A percentile compares a stretch with the other conserved stretches of the same genome.
Conservation (phyloP, 73 alveolate species). For the Uronychia binucleata region DNA sequence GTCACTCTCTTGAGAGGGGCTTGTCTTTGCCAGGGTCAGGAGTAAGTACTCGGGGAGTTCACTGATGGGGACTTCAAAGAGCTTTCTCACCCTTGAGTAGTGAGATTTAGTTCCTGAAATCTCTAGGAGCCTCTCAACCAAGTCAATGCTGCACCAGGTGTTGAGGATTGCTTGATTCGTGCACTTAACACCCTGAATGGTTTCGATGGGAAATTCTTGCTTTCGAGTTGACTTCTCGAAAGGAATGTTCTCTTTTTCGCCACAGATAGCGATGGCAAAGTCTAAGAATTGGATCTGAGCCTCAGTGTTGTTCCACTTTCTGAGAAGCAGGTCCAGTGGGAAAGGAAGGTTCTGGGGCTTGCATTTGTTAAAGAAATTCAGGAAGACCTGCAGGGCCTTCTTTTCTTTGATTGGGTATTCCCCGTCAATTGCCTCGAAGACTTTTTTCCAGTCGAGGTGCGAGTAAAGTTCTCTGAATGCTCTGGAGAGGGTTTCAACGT, state of each 20-base stretch:
- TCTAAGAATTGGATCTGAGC: constrained; percentile 53
- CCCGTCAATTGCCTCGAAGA: constrained; percentile 54
- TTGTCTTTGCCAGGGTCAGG: constrained; percentile 61
- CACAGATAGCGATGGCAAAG: constrained; percentile 34
- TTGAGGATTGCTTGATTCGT: background rate
- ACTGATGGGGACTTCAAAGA: constrained; percentile 81
- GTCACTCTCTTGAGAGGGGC: constrained; percentile 53
- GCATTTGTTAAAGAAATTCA: constrained; percentile 40
- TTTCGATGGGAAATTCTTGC: constrained; percentile 24
- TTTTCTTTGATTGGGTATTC: constrained; percentile 17
- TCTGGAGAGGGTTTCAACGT: constrained; percentile 48
- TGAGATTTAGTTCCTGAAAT: constrained; percentile 69
- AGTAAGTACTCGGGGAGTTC: constrained; percentile 83
- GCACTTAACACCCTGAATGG: constrained; percentile 3
- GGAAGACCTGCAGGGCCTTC: constrained; percentile 50
- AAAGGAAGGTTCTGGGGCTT: constrained; percentile 60
- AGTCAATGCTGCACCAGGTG: constrained; percentile 81
- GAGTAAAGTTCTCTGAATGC: constrained; percentile 66
- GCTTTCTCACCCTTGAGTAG: constrained; percentile 72
- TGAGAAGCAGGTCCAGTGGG: constrained; percentile 53
- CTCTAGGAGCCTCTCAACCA: constrained; percentile 78
- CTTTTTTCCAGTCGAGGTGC: constrained; percentile 50
- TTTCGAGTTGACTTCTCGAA: constrained; percentile 38
- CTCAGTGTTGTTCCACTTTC: constrained; percentile 50
- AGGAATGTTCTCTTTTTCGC: constrained; percentile 44